These are phyloP conservation scores for Fusarium coffeatum DNA, from an alignment of 2,329 filamentous ascomycete species.

Conservation along the genomic window DNA sequence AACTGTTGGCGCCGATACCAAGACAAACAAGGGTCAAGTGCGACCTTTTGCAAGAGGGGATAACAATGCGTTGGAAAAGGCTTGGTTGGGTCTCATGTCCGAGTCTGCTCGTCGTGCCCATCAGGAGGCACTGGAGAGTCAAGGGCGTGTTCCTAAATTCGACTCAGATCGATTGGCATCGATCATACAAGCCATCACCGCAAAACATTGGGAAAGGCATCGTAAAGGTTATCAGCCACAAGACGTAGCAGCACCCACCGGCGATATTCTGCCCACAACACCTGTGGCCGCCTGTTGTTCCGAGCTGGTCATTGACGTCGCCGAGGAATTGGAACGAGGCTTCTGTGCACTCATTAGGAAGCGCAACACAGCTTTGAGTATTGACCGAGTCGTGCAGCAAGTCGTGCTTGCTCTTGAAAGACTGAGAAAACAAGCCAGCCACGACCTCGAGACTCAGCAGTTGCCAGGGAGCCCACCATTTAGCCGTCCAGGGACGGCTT, in stretches of 20 bases:
- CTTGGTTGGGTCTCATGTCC: slow-evolving; percentile 74
- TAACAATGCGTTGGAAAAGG: slow-evolving; percentile 81
- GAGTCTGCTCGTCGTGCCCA: slow-evolving; percentile 63
- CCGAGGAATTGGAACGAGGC: slow-evolving; percentile 58
- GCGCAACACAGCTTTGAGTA: slow-evolving; percentile 53
- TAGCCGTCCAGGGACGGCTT: slow-evolving; percentile 36
- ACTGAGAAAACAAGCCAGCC: slow-evolving; percentile 32
- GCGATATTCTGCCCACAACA: slow-evolving; percentile 48
- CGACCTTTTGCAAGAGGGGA: slow-evolving; percentile 84
- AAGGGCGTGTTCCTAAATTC: slow-evolving; percentile 17
- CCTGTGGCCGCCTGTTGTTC: slow-evolving; percentile 60
- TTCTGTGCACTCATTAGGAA: slow-evolving; percentile 64
- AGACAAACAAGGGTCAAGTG: slow-evolving; percentile 68
- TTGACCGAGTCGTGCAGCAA: slow-evolving; percentile 59
- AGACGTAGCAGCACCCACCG: slow-evolving; percentile 46
- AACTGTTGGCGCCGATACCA: slow-evolving; percentile 63
- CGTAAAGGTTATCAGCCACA: slow-evolving; percentile 51
- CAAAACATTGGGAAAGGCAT: slow-evolving; percentile 62
- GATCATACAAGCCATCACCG: slow-evolving; percentile 58
- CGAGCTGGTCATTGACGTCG: slow-evolving; percentile 60
- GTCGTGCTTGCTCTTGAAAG: slow-evolving; percentile 54
- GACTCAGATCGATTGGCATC: slow-evolving; percentile 30
- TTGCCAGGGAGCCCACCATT: slow-evolving; percentile 20
- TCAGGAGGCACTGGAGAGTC: slow-evolving; percentile 47
- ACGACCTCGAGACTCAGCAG: slow-evolving; percentile 29